These are phyloP conservation scores for Plectosphaerella sp. DNA, from an alignment of 2,329 filamentous ascomycete genomes.

Conservation along the genomic window DNA sequence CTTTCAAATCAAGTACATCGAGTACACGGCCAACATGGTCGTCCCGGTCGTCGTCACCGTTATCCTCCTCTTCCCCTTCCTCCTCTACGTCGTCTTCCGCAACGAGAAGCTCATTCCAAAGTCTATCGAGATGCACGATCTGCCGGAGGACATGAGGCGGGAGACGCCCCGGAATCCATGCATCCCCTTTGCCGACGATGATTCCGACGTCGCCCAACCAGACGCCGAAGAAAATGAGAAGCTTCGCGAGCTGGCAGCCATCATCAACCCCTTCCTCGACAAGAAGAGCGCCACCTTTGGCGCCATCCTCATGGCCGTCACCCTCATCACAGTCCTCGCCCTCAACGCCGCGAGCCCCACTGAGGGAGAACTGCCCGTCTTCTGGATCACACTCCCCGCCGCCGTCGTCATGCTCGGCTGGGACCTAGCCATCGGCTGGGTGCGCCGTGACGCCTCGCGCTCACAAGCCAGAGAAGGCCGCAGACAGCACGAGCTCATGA, in stretches of 20 bases:
- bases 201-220: constrained; percentile 36
- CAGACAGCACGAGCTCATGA: constrained; percentile 8
- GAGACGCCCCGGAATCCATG: constrained; percentile 66
- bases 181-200: constrained; percentile 57
- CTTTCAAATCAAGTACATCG: constrained; percentile 66
- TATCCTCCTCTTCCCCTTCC: constrained; percentile 63
- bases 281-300: constrained; percentile 62
- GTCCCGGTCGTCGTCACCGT: constrained; percentile 67
- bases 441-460: constrained; percentile 56
- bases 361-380: constrained; percentile 50
- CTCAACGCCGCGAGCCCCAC: constrained; percentile 57
- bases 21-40: constrained; percentile 74
- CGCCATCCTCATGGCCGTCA: constrained; percentile 60
- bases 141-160: constrained; percentile 51
- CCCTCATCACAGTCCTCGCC: constrained; percentile 60
- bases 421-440: constrained; percentile 62
- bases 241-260: constrained; percentile 61
- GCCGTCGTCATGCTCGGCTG: constrained; percentile 65
- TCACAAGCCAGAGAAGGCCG: constrained; percentile 55
- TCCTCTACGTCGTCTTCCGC: constrained; percentile 66
- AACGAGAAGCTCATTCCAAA: constrained; percentile 59
- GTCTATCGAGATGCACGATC: constrained; percentile 63
- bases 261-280: constrained; percentile 72
- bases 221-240: constrained; percentile 39
- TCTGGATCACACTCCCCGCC: constrained; percentile 65